These are phyloP conservation scores for Stromatinia cepivora DNA, from an alignment of 2,329 filamentous ascomycete species.

Conservation along the genomic window DNA sequence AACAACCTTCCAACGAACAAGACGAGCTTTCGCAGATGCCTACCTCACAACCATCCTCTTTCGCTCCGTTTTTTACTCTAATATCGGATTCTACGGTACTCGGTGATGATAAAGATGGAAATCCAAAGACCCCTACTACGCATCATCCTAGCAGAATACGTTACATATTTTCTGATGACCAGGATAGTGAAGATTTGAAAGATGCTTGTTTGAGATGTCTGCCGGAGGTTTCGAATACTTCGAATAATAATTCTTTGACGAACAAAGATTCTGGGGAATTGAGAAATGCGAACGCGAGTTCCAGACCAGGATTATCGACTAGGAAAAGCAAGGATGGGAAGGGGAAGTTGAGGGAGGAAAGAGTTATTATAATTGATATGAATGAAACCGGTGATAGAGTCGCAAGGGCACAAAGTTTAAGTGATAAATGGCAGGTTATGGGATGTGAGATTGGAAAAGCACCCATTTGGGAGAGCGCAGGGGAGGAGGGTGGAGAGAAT, in stretches of 20 bases:
- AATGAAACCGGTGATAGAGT: conserved; percentile 54
- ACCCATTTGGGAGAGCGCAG: conserved; percentile 59
- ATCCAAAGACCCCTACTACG: conserved; percentile 61
- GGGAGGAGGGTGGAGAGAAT: conserved; percentile 39
- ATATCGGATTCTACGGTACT: conserved; percentile 65
- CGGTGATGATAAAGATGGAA: neutral
- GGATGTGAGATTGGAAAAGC: conserved; percentile 55
- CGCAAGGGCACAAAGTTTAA: conserved; percentile 69
- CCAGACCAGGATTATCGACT: neutral
- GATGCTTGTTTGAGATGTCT: conserved; percentile 53
- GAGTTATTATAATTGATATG: conserved; percentile 59
- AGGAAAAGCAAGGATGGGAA: conserved; percentile 13
- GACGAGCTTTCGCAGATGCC: conserved; percentile 4
- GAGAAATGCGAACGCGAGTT: conserved; percentile 4
- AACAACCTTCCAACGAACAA: conserved; percentile 13
- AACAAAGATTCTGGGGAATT: conserved; percentile 4
- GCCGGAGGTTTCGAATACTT: neutral
- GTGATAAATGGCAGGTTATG: conserved; percentile 69
- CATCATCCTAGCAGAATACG: conserved; percentile 77
- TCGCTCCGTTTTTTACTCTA: conserved; percentile 82
- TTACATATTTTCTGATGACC: conserved; percentile 93
- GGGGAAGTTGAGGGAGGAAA: conserved; percentile 32
- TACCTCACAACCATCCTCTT: conserved; percentile 40
- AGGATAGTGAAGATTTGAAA: conserved; percentile 70
- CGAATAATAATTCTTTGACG: conserved; percentile 10